Percentiles rank a stretch among this genome's conserved stretches.
Evolutionary conservation across 257 asterid genomes (phyloP).

Genomic region (Thymus mandschuricus): DNA sequence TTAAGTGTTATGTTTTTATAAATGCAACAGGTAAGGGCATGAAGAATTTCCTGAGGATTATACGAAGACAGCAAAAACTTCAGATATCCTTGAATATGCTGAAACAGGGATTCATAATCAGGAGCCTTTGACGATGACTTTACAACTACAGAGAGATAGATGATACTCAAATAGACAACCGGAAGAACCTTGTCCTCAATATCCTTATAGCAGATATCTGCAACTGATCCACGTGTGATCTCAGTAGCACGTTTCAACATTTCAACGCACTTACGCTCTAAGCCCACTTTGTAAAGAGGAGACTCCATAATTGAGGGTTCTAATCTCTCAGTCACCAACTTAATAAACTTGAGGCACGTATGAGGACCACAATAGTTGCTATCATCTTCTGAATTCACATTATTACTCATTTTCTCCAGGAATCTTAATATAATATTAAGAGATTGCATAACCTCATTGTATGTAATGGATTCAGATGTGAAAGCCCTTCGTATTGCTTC

Average conservation of each 20-base stretch:
- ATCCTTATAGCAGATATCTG: slow-evolving; percentile 42
- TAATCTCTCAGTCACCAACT: slow-evolving; percentile 57
- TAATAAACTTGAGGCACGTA: slow-evolving; percentile 54
- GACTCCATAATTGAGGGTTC: slow-evolving; percentile 65
- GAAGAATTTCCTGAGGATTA: slow-evolving; percentile 55
- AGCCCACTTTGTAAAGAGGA: slow-evolving; percentile 66
- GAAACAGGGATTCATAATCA: slow-evolving; percentile 42
- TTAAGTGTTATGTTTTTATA: slow-evolving; percentile 37
- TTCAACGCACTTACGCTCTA: slow-evolving; percentile 41
- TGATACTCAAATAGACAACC: slow-evolving; percentile 48
- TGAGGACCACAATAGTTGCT: slow-evolving; percentile 31
- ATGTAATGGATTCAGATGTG: slow-evolving; percentile 45
- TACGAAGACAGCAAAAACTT: slow-evolving; percentile 50
- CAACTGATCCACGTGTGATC: slow-evolving; percentile 32
- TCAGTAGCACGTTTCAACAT: slow-evolving; percentile 39
- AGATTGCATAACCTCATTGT: slow-evolving; percentile 58
- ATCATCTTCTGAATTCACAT: slow-evolving; percentile 37
- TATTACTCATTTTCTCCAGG: slow-evolving; percentile 48
- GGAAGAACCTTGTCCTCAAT: slow-evolving; percentile 59
- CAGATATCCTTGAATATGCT: slow-evolving; percentile 46
- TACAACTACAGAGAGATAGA: slow-evolving; percentile 53
- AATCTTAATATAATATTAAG: slow-evolving; percentile 56
- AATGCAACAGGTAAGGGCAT: slow-evolving; percentile 47
- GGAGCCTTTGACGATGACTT: slow-evolving; percentile 38
- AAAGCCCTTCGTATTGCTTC: slow-evolving; percentile 53